Percentiles rank a stretch among this genome's conserved stretches.
Evolutionary conservation across 75 land plant genomes (phyloP).

Genomic region (Gnetum montanum): DNA sequence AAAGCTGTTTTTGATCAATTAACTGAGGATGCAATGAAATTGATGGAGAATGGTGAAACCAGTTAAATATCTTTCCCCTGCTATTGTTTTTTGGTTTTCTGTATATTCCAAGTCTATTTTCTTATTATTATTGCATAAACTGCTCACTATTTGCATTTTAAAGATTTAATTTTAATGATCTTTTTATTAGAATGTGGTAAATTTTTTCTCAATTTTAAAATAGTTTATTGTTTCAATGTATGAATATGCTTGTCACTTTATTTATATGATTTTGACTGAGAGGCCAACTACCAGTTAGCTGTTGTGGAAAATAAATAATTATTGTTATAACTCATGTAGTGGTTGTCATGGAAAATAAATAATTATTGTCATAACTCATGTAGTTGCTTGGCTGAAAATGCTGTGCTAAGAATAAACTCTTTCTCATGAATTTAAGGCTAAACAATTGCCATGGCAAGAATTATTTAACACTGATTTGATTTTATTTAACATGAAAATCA

Average conservation of each 20-base stretch:
- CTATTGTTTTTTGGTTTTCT: neutral
- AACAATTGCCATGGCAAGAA: no score
- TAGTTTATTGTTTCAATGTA: neutral
- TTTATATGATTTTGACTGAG: no score
- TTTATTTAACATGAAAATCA: neutral
- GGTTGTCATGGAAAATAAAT: no score
- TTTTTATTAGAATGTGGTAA: neutral
- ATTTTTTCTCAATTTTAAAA: neutral
- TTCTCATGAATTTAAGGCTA: no score
- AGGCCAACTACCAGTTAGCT: no score
- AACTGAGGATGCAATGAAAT: slow-evolving; percentile 89
- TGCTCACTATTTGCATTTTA: neutral
- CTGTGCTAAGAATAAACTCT: no score
- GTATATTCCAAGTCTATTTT: neutral
- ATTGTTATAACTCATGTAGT: no score
- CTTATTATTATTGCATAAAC: neutral
- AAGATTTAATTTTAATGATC: no score
- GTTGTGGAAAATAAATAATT: no score
- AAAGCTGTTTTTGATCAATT: slow-evolving; percentile 72
- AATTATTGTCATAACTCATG: no score
- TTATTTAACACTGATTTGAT: neutral
- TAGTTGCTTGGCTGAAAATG: no score
- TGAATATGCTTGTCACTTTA: neutral
- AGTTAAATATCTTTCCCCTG: slow-evolving; percentile 33
- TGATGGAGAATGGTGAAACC: slow-evolving; percentile 84